A percentile compares a stretch with the other conserved stretches of the same genome.
Conservation (phyloP, 1,139 yeast genomes). For the Hyphopichia fennica region DNA sequence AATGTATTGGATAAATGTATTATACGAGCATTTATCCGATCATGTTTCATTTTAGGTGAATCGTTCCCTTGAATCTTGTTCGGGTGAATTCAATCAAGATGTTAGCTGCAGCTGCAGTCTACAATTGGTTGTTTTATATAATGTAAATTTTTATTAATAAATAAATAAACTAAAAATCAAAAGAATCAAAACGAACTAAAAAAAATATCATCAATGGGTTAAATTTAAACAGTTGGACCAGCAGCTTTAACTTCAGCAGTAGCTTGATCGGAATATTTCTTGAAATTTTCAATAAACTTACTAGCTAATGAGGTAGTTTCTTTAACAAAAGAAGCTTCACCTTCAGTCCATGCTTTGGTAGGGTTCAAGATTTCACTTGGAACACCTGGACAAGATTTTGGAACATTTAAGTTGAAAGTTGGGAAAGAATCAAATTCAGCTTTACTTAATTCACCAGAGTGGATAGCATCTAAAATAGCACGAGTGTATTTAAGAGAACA, state of each 20-base stretch:
- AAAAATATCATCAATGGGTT: too few species aligned
- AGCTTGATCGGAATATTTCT: slow-evolving; percentile 79
- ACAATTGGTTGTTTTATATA: too few species aligned
- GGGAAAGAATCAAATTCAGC: slow-evolving; percentile 84
- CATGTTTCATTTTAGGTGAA: too few species aligned
- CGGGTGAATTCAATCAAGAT: too few species aligned
- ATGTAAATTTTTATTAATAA: too few species aligned
- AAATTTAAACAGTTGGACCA: slow-evolving; percentile 66
- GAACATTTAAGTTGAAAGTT: slow-evolving; percentile 84
- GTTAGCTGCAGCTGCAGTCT: too few species aligned
- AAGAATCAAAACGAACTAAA: background rate
- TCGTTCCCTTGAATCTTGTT: too few species aligned
- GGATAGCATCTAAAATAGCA: slow-evolving; percentile 93
- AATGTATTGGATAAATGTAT: too few species aligned
- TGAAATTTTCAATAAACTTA: slow-evolving; percentile 83
- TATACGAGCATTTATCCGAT: too few species aligned
- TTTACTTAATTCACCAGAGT: slow-evolving; percentile 81
- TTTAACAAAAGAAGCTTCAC: slow-evolving; percentile 60
- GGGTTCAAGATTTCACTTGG: slow-evolving; percentile 89
- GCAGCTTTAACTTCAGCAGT: slow-evolving; percentile 88
- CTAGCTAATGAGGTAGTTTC: slow-evolving; percentile 77
- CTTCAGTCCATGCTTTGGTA: slow-evolving; percentile 77
- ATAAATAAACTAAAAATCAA: too few species aligned
- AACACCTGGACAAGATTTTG: slow-evolving; percentile 78
- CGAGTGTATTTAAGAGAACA: slow-evolving; percentile 98